These are phyloP conservation scores for Penicillium riverlandense DNA, from an alignment of 495 filamentous ascomycete species.

Conservation along the genomic window DNA sequence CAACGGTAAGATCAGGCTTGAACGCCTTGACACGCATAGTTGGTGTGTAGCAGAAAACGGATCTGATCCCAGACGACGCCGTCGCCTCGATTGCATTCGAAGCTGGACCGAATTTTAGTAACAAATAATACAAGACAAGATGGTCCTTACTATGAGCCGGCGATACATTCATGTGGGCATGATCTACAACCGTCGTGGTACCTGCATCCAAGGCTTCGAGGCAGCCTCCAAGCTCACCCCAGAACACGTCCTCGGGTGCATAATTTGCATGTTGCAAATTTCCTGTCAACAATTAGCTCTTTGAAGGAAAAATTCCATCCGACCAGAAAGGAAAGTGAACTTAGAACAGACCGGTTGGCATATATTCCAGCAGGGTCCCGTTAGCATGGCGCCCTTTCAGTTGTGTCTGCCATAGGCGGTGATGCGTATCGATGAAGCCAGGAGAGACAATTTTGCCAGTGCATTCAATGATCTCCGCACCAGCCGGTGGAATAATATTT, in stretches of 20 bases:
- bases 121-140: neutral
- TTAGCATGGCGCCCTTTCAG: constrained; percentile 34
- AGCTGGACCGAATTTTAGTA: constrained; percentile 7
- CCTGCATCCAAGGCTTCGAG: constrained; percentile 48
- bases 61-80: constrained; percentile 38
- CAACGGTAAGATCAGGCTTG: constrained; percentile 24
- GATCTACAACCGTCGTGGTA: constrained; percentile 52
- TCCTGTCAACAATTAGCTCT: constrained; percentile 4
- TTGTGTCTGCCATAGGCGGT: constrained; percentile 52
- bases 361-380: constrained; percentile 33
- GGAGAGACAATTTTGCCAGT: constrained; percentile 49
- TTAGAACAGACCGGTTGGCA: constrained; percentile 19
- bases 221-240: constrained; percentile 44
- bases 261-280: constrained; percentile 27
- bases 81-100: constrained; percentile 32
- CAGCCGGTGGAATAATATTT: constrained; percentile 7
- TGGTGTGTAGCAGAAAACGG: constrained; percentile 40
- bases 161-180: constrained; percentile 43
- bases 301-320: neutral
- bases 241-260: constrained; percentile 44
- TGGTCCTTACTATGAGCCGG: constrained; percentile 25
- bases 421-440: constrained; percentile 54
- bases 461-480: constrained; percentile 39
- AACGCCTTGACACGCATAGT: constrained; percentile 24
- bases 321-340: neutral